Percentiles rank a stretch among this genome's conserved stretches.
Conservation (phyloP, 148 eudicot genomes). For the Mesembryanthemum crystallinum region DNA sequence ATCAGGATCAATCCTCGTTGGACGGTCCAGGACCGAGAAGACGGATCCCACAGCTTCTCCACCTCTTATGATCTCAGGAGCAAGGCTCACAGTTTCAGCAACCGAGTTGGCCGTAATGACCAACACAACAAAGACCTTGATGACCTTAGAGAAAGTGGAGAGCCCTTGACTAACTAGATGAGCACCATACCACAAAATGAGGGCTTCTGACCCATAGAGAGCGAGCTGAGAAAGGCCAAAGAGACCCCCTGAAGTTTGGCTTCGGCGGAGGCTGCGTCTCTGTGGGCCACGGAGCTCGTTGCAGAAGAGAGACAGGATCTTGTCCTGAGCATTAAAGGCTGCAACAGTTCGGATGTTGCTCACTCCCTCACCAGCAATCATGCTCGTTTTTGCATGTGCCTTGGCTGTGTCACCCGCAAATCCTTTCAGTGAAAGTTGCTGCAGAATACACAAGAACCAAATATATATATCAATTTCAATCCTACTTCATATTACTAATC, state of each 20-base stretch:
- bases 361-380: slow-evolving; percentile 98
- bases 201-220: slow-evolving; percentile 84
- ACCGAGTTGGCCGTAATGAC: slow-evolving; percentile 98
- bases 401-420: slow-evolving; percentile 99
- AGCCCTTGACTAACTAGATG: slow-evolving; percentile 76
- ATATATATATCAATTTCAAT: not conserved
- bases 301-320: slow-evolving; percentile 71
- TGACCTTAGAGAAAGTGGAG: slow-evolving; percentile 92
- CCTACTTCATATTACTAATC: too few species aligned
- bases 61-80: slow-evolving; percentile 93
- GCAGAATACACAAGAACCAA: slow-evolving; percentile 22
- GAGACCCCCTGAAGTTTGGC: slow-evolving; percentile 72
- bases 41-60: slow-evolving; percentile 95
- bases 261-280: slow-evolving; percentile 64
- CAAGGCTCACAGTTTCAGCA: slow-evolving; percentile 95
- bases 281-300: slow-evolving; percentile 76
- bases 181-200: slow-evolving; percentile 96
- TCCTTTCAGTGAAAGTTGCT: slow-evolving; percentile 98
- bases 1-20: slow-evolving; percentile 78
- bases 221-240: slow-evolving; percentile 96
- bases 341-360: slow-evolving; percentile 97
- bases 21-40: slow-evolving; percentile 75
- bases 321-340: slow-evolving; percentile 95
- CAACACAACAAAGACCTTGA: slow-evolving; percentile 85
- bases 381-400: slow-evolving; percentile 98